These are phyloP conservation scores for Oryza meyeriana DNA, from an alignment of 176 grass and related monocot genomes.

Conservation along the genomic window DNA sequence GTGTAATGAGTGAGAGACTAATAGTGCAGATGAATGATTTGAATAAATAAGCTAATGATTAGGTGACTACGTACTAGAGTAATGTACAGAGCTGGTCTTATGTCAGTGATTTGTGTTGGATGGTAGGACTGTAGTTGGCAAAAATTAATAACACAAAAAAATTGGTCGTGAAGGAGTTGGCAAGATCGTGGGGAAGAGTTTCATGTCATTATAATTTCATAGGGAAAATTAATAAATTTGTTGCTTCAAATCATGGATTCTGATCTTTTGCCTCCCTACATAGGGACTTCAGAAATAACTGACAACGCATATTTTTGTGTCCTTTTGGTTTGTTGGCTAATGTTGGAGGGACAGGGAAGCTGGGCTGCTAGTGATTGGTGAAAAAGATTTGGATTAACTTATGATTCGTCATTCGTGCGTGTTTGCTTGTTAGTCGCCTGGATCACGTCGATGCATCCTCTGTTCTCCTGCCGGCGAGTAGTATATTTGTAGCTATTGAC, in stretches of 20 bases:
- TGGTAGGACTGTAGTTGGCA: constrained; percentile 41
- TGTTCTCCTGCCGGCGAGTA: background rate
- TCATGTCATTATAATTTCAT: constrained; percentile 33
- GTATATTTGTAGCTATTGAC: background rate
- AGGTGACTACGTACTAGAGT: constrained; percentile 11
- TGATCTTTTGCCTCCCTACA: constrained; percentile 46
- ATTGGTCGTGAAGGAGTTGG: constrained; percentile 40
- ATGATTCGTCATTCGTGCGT: constrained; percentile 16
- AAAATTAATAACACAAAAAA: constrained; percentile 10
- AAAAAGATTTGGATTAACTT: constrained; percentile 10
- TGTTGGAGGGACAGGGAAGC: background rate
- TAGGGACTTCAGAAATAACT: constrained; percentile 11
- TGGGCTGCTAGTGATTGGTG: background rate
- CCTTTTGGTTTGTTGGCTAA: background rate
- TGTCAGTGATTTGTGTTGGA: constrained; percentile 19
- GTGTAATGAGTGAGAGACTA: constrained; percentile 11
- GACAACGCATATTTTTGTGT: background rate
- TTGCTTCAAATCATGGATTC: constrained; percentile 44
- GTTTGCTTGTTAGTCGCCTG: background rate
- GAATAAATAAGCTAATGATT: constrained; percentile 31
- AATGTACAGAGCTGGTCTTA: constrained; percentile 25
- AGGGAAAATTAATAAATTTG: background rate
- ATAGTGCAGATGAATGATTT: constrained; percentile 4
- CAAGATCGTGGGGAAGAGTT: constrained; percentile 58
- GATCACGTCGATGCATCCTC: background rate